Percentiles rank a stretch among this genome's conserved stretches.
phyloP scores from a whole-genome alignment of 2,329 filamentous ascomycete species.

The Curvularia lunata region DNA sequence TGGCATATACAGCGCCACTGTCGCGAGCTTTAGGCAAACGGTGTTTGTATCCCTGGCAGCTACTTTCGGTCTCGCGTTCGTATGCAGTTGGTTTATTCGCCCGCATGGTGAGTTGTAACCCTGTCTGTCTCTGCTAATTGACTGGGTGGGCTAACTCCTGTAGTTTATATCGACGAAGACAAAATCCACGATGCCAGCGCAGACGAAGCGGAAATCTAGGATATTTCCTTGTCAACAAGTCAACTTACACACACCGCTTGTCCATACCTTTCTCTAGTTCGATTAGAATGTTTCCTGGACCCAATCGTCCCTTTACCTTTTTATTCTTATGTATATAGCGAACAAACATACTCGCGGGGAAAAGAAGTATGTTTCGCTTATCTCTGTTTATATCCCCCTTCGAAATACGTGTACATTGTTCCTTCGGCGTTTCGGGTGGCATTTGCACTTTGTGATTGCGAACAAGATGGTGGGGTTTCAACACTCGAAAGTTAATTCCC shows the following conservation, averaged over 20 bases:
- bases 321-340: too few relatives aligned
- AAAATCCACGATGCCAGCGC: constrained; percentile 5
- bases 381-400: not conserved
- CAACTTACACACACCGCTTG: not conserved
- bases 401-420: not conserved
- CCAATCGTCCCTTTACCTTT: not conserved
- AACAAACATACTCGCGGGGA: not conserved
- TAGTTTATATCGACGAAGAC: constrained; percentile 21
- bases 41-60: constrained; percentile 77
- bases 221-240: not conserved
- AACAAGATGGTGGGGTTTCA: too few relatives aligned
- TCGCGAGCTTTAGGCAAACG: constrained; percentile 77
- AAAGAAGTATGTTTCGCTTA: not conserved
- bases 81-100: constrained; percentile 72
- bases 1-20: constrained; percentile 81
- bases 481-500: too few relatives aligned
- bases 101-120: constrained; percentile 69
- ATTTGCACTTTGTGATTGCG: too few relatives aligned
- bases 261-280: not conserved
- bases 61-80: constrained; percentile 70
- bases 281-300: constrained; percentile 4
- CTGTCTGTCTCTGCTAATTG: too few relatives aligned
- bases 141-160: not conserved
- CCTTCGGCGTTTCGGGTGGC: too few relatives aligned
- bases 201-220: constrained; percentile 12